These are phyloP conservation scores for Fusarium pseudonygamai DNA, from an alignment of 2,329 filamentous ascomycete species.

Conservation along the genomic window DNA sequence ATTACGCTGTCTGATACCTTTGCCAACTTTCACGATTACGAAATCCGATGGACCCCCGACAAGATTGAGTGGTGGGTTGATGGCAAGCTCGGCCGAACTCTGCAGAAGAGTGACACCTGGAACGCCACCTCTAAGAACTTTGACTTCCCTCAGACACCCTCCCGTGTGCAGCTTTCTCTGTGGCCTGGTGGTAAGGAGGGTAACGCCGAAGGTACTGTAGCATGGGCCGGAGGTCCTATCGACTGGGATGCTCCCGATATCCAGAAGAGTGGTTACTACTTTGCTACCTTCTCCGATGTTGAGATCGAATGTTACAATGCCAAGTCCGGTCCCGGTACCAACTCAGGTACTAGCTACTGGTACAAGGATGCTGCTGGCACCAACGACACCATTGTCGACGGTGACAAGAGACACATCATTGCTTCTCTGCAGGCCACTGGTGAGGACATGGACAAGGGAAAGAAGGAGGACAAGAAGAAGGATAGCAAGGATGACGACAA, in stretches of 20 bases:
- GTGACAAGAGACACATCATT: conserved; percentile 78
- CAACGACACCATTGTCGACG: conserved; percentile 81
- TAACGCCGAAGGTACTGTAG: conserved; percentile 85
- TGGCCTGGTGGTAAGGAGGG: conserved; percentile 88
- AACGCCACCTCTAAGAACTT: conserved; percentile 84
- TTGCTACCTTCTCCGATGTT: conserved; percentile 79
- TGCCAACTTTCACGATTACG: conserved; percentile 85
- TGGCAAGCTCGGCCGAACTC: conserved; percentile 77
- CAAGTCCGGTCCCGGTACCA: conserved; percentile 68
- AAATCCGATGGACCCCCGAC: conserved; percentile 92
- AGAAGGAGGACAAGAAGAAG: conserved; percentile 43
- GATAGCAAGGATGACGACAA: conserved; percentile 23
- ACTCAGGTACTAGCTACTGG: conserved; percentile 76
- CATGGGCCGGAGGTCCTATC: conserved; percentile 89
- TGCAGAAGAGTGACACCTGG: conserved; percentile 83
- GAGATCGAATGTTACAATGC: conserved; percentile 86
- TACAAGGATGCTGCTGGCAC: conserved; percentile 73
- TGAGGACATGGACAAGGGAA: conserved; percentile 70
- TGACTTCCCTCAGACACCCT: conserved; percentile 89
- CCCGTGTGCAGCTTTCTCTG: conserved; percentile 91
- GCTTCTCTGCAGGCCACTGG: conserved; percentile 85
- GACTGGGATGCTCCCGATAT: conserved; percentile 85
- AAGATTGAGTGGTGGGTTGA: conserved; percentile 88
- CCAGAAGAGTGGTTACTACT: conserved; percentile 87
- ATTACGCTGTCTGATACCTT: conserved; percentile 77